Evolutionary conservation across 371 early-diverging fungal species (phyloP), one percentile per base, ranked within the genome.

Genomic region (Mucor irregularis): DNA sequence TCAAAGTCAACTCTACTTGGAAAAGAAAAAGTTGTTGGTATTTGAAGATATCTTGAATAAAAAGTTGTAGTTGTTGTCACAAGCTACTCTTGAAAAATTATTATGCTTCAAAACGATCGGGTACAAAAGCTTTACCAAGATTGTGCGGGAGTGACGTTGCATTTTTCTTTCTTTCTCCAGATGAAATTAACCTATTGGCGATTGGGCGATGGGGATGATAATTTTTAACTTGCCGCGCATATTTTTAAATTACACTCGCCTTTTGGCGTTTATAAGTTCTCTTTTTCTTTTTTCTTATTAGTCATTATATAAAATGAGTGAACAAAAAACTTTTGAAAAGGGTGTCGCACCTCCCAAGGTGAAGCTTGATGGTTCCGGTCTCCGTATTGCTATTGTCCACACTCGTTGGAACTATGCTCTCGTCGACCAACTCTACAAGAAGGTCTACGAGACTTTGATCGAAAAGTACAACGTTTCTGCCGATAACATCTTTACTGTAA

Each of bases 381-480:
- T 92, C 34, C 87, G 88, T 43, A 71, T 93, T 46, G 83, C 90
- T 60, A 89, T 93, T 50, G 90, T 98, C 38, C 96, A 91, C 69
- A 92, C 96, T 11, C 90, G 96, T 49, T 98, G 98, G 97, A 98
- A 98, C 76, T 61, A 73, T 29, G 68, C 80, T 47, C 86, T 96
- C 30, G 95, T 96, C 31, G 78, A 90, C 21, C 81, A 83, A 14
- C 81, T 98, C 17, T 90, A 93, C 35, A 62, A 82, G 13, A 92
- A 90, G n/a, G 84, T 91, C 10, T 65, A 74, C 28, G 73, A 79
- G 9, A 83, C 89, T 6, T 83, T 97, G 62, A 66, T 78, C 42
- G 66, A 73, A 17, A 69, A 74, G 40, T 79, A 86, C 64, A 80
- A 82, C 7, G 96, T 96, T 46, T 53, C 69, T 38, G 69, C 74